Conservation (phyloP, 306 rosid genomes). For the Cyamopsis tetragonoloba region DNA sequence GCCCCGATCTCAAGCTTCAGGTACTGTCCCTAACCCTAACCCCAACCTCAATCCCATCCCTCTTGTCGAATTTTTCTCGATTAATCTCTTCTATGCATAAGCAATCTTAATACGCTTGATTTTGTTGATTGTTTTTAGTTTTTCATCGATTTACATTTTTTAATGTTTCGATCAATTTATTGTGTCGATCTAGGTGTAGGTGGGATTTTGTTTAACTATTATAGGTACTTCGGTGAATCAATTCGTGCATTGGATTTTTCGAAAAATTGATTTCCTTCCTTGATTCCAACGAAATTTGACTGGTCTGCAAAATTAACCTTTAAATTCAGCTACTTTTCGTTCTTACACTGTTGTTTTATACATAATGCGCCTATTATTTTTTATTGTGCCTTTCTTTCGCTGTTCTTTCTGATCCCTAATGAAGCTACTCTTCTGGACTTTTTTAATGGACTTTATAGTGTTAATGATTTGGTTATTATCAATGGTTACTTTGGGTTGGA, state of each 20-base stretch:
- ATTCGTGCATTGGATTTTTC: constrained; percentile 1
- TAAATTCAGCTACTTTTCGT: background rate
- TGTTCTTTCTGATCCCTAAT: background rate
- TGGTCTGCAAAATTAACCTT: background rate
- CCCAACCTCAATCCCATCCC: background rate
- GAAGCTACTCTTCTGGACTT: background rate
- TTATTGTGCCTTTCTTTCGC: background rate
- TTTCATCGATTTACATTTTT: background rate
- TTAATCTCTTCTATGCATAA: background rate
- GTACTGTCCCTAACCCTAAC: constrained; percentile 33
- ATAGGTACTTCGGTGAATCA: background rate
- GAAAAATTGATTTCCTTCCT: background rate
- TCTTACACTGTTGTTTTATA: background rate
- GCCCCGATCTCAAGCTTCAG: constrained; percentile 29
- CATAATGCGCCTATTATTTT: background rate
- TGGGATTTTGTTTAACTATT: background rate
- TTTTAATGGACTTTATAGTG: constrained; percentile 3
- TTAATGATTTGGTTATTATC: background rate
- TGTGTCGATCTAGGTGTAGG: background rate
- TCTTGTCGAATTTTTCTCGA: background rate
- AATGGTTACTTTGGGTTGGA: background rate
- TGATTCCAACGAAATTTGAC: background rate
- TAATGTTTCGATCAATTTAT: background rate
- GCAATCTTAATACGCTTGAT: background rate
- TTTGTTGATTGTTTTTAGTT: background rate